Percentiles rank a stretch among this genome's conserved stretches.
Evolutionary conservation across 1,284 basidiomycete species (phyloP).

Genomic region (Austroboletus novae-zelandiae): DNA sequence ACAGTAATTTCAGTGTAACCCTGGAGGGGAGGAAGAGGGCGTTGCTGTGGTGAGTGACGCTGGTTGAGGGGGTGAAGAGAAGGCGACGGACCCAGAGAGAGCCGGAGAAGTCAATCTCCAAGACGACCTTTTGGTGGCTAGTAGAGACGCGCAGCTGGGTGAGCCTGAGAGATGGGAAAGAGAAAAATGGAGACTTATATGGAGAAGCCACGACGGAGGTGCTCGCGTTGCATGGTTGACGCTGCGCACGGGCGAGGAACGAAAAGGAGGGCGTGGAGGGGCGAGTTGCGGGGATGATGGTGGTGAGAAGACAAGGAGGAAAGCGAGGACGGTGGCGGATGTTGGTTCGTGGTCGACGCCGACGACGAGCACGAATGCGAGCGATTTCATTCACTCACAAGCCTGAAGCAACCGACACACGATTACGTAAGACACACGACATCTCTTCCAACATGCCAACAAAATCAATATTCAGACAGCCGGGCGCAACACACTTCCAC

Average conservation of each 20-base stretch:
- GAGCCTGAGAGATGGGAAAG: constrained; percentile 35
- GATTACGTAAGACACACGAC: constrained; percentile 28
- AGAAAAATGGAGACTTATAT: constrained; percentile 60
- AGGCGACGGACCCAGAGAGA: constrained; percentile 60
- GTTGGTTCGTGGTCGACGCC: constrained; percentile 20
- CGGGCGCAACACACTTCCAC: constrained; percentile 90
- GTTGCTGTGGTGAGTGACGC: constrained; percentile 20
- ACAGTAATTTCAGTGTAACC: constrained; percentile 92
- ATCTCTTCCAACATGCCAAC: constrained; percentile 46
- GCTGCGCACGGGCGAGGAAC: constrained; percentile 7
- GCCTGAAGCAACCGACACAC: constrained; percentile 22
- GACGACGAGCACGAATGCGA: constrained; percentile 16
- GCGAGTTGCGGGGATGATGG: background rate
- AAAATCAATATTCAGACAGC: constrained; percentile 87
- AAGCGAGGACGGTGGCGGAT: constrained; percentile 4
- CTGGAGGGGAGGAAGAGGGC: constrained; percentile 37
- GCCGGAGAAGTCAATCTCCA: constrained; percentile 86
- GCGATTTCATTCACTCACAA: constrained; percentile 24
- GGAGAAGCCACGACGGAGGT: constrained; percentile 74
- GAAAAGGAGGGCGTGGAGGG: background rate
- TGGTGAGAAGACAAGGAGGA: constrained; percentile 4
- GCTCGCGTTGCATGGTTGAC: constrained; percentile 65
- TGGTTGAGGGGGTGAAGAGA: constrained; percentile 5
- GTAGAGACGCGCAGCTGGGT: constrained; percentile 58
- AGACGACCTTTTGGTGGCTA: constrained; percentile 89